Conservation (phyloP, 2,329 filamentous ascomycete genomes). For the Alternaria incomplexa region DNA sequence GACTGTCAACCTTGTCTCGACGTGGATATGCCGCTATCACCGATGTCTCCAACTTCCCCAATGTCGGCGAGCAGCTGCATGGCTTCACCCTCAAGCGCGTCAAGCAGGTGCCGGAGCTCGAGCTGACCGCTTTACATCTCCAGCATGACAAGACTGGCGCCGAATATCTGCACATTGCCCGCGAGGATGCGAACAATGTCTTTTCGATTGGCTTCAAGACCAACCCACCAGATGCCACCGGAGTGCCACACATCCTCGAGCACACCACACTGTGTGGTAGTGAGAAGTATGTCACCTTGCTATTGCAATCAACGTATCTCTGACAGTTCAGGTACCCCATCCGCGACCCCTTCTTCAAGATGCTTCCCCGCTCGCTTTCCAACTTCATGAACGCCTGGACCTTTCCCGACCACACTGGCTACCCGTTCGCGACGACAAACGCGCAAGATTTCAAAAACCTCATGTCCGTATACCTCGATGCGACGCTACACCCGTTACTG, state of each 20-base stretch:
- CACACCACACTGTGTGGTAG: conserved; percentile 97
- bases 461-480: conserved; percentile 95
- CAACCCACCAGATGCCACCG: conserved; percentile 94
- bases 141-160: conserved; percentile 95
- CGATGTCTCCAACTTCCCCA: conserved; percentile 76
- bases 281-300: conserved; percentile 68
- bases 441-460: conserved; percentile 93
- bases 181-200: conserved; percentile 98
- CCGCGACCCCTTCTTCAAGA: conserved; percentile 99
- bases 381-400: conserved; percentile 99
- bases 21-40: conserved; percentile 69
- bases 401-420: conserved; percentile 93
- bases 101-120: conserved; percentile 92
- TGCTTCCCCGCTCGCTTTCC: conserved; percentile 95
- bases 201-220: conserved; percentile 99
- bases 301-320: not conserved
- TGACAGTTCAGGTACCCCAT: conserved; percentile 77
- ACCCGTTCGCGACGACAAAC: conserved; percentile 97
- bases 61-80: conserved; percentile 83
- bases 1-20: conserved; percentile 15
- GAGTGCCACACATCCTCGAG: conserved; percentile 95
- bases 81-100: conserved; percentile 89
- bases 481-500: conserved; percentile 86
- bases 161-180: conserved; percentile 92
- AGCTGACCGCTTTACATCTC: conserved; percentile 87